These are phyloP conservation scores for Microsporum canis DNA, from an alignment of 2,329 filamentous ascomycete species.

Conservation along the genomic window DNA sequence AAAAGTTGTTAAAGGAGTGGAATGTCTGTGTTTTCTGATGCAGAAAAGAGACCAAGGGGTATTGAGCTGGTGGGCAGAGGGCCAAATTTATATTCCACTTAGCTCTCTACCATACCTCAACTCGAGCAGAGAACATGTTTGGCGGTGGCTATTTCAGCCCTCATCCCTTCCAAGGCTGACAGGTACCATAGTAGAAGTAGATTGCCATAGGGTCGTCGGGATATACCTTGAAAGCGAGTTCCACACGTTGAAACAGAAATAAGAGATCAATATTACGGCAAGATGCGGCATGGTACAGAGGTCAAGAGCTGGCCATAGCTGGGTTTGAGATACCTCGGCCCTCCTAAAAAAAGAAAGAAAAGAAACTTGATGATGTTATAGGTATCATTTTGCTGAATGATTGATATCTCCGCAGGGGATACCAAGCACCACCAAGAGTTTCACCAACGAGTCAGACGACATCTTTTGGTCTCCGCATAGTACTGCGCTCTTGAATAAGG, in stretches of 20 bases:
- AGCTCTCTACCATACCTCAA: background rate
- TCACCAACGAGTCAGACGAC: background rate
- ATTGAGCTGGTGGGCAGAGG: background rate
- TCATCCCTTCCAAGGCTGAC: background rate
- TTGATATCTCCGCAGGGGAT: background rate
- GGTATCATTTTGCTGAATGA: background rate
- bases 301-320: slow-evolving; percentile 3
- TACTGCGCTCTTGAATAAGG: background rate
- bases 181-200: background rate
- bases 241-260: background rate
- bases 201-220: background rate
- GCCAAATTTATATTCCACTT: background rate
- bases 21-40: background rate
- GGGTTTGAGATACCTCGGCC: background rate
- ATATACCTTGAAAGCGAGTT: slow-evolving; percentile 1
- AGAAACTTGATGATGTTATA: background rate
- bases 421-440: slow-evolving; percentile 1
- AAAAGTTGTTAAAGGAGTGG: background rate
- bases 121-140: background rate
- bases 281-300: background rate
- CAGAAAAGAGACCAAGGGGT: background rate
- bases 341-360: background rate
- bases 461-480: background rate
- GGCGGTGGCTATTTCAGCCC: background rate
- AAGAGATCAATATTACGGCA: background rate